Conservation (phyloP, 2,329 filamentous ascomycete species). For the Hypoxylon sp. region DNA sequence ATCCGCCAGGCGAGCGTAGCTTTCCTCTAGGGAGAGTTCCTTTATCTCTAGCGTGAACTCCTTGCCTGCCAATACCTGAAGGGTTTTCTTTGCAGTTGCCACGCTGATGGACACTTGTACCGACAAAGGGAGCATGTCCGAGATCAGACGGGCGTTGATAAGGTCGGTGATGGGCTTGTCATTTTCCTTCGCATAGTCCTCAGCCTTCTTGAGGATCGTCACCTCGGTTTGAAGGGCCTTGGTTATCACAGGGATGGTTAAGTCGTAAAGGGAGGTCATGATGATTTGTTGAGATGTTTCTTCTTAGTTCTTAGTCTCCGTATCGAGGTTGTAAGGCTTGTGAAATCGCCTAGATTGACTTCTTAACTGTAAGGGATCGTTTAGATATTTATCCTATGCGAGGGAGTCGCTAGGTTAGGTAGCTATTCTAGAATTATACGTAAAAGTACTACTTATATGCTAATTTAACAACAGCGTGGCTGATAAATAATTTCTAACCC, state of each 20-base stretch:
- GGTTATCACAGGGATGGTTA: slow-evolving; percentile 54
- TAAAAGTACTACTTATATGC: slow-evolving; percentile 5
- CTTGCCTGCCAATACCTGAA: slow-evolving; percentile 56
- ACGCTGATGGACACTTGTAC: slow-evolving; percentile 58
- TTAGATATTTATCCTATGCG: background rate
- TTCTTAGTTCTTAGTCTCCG: background rate
- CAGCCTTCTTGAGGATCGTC: slow-evolving; percentile 57
- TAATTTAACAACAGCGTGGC: background rate
- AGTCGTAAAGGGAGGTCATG: slow-evolving; percentile 61
- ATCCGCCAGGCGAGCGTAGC: slow-evolving; percentile 55
- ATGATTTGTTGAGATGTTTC: background rate
- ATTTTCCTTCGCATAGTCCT: slow-evolving; percentile 53
- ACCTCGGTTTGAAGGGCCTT: slow-evolving; percentile 55
- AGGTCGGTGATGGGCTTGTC: slow-evolving; percentile 46
- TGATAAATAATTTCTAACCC: background rate
- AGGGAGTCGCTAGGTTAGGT: background rate
- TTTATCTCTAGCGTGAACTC: slow-evolving; percentile 51
- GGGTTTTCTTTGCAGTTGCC: slow-evolving; percentile 48
- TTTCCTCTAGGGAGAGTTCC: slow-evolving; percentile 56
- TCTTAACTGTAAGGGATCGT: background rate
- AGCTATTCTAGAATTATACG: no score
- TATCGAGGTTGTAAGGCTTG: background rate
- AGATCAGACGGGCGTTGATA: slow-evolving; percentile 54
- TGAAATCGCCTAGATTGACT: background rate
- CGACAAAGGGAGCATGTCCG: slow-evolving; percentile 62